phyloP scores from a whole-genome alignment of 129 eudicot species.

The Saposhnikovia divaricata region DNA sequence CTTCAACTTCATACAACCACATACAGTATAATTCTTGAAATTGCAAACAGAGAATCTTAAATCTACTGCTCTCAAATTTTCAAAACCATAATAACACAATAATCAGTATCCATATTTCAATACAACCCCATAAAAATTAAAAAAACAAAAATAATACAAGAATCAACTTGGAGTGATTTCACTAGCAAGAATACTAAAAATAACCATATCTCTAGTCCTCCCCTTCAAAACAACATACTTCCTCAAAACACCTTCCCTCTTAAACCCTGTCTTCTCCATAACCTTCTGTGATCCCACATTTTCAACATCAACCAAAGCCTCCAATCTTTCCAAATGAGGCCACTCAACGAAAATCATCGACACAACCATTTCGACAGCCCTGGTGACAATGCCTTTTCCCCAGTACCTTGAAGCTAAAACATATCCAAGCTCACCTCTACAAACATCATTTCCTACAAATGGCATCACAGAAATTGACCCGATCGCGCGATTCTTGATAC shows the following conservation, averaged over 20 bases:
- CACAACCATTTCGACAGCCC: conserved; percentile 1
- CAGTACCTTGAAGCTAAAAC: conserved; percentile 27
- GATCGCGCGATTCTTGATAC: conserved; percentile 22
- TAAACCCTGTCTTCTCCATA: conserved; percentile 27
- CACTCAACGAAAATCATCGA: neutral
- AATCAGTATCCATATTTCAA: neutral
- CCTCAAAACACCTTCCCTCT: conserved; percentile 27
- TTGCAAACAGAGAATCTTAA: neutral
- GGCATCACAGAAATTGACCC: conserved; percentile 31
- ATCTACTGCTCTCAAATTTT: neutral
- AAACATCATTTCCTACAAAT: conserved; percentile 15
- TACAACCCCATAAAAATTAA: neutral
- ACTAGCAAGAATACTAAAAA: neutral
- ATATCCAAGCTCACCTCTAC: conserved; percentile 44
- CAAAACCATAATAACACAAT: neutral
- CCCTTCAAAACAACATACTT: conserved; percentile 14
- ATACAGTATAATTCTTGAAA: neutral
- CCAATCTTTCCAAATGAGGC: conserved; percentile 21
- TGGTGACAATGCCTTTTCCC: conserved; percentile 7
- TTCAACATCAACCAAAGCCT: conserved; percentile 24
- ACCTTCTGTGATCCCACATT: conserved; percentile 26
- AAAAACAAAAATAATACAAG: neutral
- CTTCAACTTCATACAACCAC: neutral
- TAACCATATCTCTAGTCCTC: conserved; percentile 5
- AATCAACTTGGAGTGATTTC: neutral